Percentiles rank a stretch among this genome's conserved stretches.
Evolutionary conservation across 345 rosid genomes (phyloP).

Genomic region (Cardiospermum halicacabum): DNA sequence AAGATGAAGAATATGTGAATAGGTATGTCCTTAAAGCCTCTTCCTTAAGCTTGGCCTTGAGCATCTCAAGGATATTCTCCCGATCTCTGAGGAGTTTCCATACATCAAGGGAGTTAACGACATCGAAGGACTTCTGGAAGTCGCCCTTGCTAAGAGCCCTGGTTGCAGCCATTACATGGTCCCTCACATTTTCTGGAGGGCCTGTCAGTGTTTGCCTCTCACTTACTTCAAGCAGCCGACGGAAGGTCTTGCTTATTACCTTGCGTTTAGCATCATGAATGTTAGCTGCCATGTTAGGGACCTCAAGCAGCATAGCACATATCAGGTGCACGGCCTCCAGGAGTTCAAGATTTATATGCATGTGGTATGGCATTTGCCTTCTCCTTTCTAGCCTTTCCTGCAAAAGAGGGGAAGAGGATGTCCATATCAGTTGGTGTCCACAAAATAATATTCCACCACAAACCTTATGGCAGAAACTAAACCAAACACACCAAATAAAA

Average conservation of each 20-base stretch:
- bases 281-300: conserved; percentile 48
- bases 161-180: conserved; percentile 87
- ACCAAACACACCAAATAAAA: no score
- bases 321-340: conserved; percentile 86
- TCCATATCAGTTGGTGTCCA: background rate
- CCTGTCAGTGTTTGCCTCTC: conserved; percentile 83
- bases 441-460: background rate
- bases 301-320: conserved; percentile 87
- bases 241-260: conserved; percentile 79
- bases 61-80: conserved; percentile 61
- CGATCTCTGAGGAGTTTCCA: conserved; percentile 71
- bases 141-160: conserved; percentile 77
- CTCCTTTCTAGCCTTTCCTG: conserved; percentile 92
- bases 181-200: conserved; percentile 84
- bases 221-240: conserved; percentile 67
- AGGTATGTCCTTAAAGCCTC: conserved; percentile 83
- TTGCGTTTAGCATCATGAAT: conserved; percentile 52
- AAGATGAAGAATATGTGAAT: conserved; percentile 57
- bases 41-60: conserved; percentile 75
- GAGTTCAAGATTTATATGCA: conserved; percentile 96
- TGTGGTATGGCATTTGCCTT: conserved; percentile 93
- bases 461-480: background rate
- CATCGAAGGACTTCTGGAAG: conserved; percentile 55
- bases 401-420: conserved; percentile 8
- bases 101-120: conserved; percentile 64